Conservation (phyloP, 371 early-diverging fungal genomes). For the Syncephalastrum contaminatum region DNA sequence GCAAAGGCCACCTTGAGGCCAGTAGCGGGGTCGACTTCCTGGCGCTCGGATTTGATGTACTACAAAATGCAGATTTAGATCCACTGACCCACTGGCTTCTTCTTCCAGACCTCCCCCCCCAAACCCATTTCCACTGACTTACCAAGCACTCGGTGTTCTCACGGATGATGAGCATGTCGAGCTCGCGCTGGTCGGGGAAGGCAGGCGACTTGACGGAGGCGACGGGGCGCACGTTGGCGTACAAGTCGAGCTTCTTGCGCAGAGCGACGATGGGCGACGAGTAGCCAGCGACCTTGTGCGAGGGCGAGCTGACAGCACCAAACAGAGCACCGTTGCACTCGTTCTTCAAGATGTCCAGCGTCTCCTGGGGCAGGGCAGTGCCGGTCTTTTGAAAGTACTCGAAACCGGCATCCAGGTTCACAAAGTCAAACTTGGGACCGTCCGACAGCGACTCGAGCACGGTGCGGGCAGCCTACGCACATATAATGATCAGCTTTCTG, state of each 20-base stretch:
- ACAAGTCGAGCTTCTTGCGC: conserved; percentile 89
- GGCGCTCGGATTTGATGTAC: conserved; percentile 85
- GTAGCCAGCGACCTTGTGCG: conserved; percentile 95
- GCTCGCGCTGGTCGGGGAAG: conserved; percentile 61
- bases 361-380: conserved; percentile 84
- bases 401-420: conserved; percentile 90
- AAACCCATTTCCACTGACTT: conserved; percentile 18
- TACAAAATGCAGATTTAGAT: conserved; percentile 20
- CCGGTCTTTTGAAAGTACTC: conserved; percentile 93
- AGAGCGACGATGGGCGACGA: conserved; percentile 94
- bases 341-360: conserved; percentile 72
- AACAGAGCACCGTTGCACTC: conserved; percentile 94
- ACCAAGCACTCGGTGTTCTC: conserved; percentile 98
- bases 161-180: conserved; percentile 94
- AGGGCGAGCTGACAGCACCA: conserved; percentile 96
- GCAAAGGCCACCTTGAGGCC: conserved; percentile 79
- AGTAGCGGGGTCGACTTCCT: conserved; percentile 62
- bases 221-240: conserved; percentile 94
- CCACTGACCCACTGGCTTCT: background rate
- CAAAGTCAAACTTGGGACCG: conserved; percentile 71
- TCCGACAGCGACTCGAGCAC: conserved; percentile 76
- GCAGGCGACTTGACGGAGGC: conserved; percentile 63
- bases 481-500: background rate
- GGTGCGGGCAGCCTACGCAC: conserved; percentile 77
- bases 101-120: background rate